Evolutionary conservation across 1,139 yeast genomes (phyloP), one percentile per base, ranked within the genome.

Genomic region (Pichia kudriavzevii): DNA sequence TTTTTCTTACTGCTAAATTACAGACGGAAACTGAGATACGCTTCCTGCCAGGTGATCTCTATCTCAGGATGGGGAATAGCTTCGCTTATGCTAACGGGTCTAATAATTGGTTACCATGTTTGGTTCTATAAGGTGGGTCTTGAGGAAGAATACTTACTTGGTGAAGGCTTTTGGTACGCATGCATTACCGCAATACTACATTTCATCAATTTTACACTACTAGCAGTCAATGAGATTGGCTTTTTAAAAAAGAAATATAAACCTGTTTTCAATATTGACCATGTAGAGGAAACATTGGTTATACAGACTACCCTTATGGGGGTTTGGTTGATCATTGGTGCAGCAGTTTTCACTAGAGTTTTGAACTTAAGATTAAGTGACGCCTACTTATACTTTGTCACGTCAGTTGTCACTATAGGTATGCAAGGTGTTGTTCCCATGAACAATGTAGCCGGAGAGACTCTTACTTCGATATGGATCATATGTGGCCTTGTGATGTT

Each of bases 151-250:
- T 59, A 55, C 39, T 21, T 20, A 1, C 55, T 64, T 4, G 67
- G 84, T 0, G 79, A 74, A 45, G 94, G 93, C 1, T 85, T 71
- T 50, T 85, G 87, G 84, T 79, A 68, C 54, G 94, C 85, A 0
- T 70, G 72, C 1, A 61, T 79, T 43, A 80, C 94, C 0, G 66
- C 75, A 3, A 61, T 66, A 2, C 56, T 81, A 22, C 84, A 85
- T 55, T 67, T 72, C 40, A 30, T 58, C 4, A 79, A 87, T 44
- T 67, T 76, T 5, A 19, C 64, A 1, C 53, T 78, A 16, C 61
- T 83, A 33, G 43, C 67, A 2, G 41, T 75, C 23, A 84, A 84
- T 58, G 75, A 72, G 45, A 38, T 67, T 7, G 94, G 94, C 1
- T 78, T 72, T 47, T 49, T 63, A 16, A 41, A 66, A 22, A 62